Base-by-base conservation (phyloP, 2,329 filamentous ascomycete species). In the Exserohilum turcica region DNA sequence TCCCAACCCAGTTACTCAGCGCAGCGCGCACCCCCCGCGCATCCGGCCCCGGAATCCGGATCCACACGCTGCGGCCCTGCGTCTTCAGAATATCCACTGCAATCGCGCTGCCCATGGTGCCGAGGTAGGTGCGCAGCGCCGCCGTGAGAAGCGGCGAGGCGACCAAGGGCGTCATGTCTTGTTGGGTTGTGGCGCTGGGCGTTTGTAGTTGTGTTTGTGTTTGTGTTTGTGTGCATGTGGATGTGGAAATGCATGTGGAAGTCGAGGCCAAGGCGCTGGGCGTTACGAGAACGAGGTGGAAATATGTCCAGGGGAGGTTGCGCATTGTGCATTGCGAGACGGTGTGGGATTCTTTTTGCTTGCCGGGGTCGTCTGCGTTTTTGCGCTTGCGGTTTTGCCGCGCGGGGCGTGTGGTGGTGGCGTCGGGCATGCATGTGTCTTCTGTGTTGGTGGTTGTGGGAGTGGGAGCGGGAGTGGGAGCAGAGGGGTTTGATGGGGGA, bases 51-150 rank as follows among this genome's bases (percentile, higher is more conserved):
- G 68, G 60, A 2, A 72, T 54, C 5, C 71, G 54, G 0, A 74
- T 42, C 56, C 60, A 68, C 5, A 66, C 63, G 1, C 61, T 56
- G 0, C 61, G 18, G 0, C 63, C 66, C 1, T 6, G 5, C 0
- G 56, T 65, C 15, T 86, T 84, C 29, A 93, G 79, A 16, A 92
- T 84, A 66, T 93, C 90, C 50, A 92, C 68, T 1, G 86, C 77
- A 3, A 92, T 86, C 9, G 84, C 85, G 2, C 80, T 76, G 9
- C 90, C 90, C 0, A 84, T 86, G 15, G 84, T 75, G 16, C 90
- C 90, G 1, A 93, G 82, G 64, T 90, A 92, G 56, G 88, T 83
- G 1, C 78, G 78, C 6, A 93, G 76, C 0, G 89, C 86, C 1
- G 81, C 73, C 2, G 82, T 84, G 61, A 89, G 83, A 66, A 89